Base-by-base conservation (phyloP, 805 yeast genomes). In the Wickerhamiella sergipiensis region DNA sequence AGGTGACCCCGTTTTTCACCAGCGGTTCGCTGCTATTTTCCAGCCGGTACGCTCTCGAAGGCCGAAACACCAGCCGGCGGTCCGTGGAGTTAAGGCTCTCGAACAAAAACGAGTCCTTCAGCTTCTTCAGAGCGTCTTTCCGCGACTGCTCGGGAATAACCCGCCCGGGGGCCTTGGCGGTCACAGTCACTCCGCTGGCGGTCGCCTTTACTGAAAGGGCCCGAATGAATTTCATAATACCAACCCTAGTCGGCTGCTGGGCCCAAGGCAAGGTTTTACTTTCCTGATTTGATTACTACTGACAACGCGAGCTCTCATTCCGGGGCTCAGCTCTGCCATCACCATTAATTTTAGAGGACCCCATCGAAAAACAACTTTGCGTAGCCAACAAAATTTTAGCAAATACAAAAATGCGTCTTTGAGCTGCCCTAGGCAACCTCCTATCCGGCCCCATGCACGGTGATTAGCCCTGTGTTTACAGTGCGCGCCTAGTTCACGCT, bases 11-110 rank as follows among this genome's bases (percentile, higher is more conserved):
- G 13, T 59, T 53, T 33, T 50, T 43, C 8, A 53, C 40, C 38
- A 56, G 48, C 2, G 55, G 54, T 46, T 52, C 54, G 24, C 54
- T 23, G 15, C 43, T 44, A 8, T 56, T 50, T 33, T 43, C 45
- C 36, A 59, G 50, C 36, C 55, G 55, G 40, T 52, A 53, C 8
- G 58, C 54, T 21, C 53, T 50, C 26, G 57, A 49, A 2, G 64
- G 64, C 29, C 63, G 51, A 52, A 61, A 64, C 15, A 61, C 61
- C 19, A 59, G 53, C 17, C 52, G 45, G 29, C 55, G 52, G 29
- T 56, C 48, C 9, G 43, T 39, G 18, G 57, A 47, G 39, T 53
- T 57, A 8, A 59, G 55, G 42, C 54, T 52, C 47, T 50, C 58
- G 48, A 48, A 51, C 42, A 59, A 51, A 19, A 59, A 44, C n/a